These are phyloP conservation scores for Usnea hakonensis DNA, from an alignment of 495 filamentous ascomycete genomes.

Conservation along the genomic window DNA sequence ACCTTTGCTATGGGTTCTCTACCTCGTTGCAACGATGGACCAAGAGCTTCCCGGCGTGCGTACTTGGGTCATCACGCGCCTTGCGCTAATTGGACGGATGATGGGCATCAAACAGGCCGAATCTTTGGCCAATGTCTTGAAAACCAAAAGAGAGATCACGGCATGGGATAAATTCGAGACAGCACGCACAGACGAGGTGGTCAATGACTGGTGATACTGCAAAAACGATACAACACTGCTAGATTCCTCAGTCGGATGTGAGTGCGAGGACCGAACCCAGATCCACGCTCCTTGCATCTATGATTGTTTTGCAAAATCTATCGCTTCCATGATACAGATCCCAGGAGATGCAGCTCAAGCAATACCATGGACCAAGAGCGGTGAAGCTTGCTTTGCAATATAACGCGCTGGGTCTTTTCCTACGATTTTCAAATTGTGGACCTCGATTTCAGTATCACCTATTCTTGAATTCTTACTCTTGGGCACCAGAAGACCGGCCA, in stretches of 20 bases:
- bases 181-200: constrained; percentile 2
- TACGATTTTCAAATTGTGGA: background rate
- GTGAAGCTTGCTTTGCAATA: background rate
- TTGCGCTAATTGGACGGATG: constrained; percentile 36
- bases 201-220: constrained; percentile 3
- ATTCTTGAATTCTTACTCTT: constrained; percentile 44
- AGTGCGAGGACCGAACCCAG: background rate
- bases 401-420: no score
- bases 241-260: background rate
- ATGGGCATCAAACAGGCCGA: constrained; percentile 45
- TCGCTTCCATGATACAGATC: background rate
- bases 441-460: background rate
- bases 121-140: constrained; percentile 29
- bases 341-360: background rate
- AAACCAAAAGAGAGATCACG: constrained; percentile 2
- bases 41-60: constrained; percentile 30
- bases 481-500: constrained; percentile 15
- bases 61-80: constrained; percentile 38
- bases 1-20: constrained; percentile 43
- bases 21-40: constrained; percentile 36
- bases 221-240: background rate
- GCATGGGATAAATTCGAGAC: constrained; percentile 11
- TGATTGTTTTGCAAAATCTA: background rate
- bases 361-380: background rate
- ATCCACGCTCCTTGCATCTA: background rate